phyloP scores from a whole-genome alignment of 305 asterid genomes.

The Fraxinus greggii region DNA sequence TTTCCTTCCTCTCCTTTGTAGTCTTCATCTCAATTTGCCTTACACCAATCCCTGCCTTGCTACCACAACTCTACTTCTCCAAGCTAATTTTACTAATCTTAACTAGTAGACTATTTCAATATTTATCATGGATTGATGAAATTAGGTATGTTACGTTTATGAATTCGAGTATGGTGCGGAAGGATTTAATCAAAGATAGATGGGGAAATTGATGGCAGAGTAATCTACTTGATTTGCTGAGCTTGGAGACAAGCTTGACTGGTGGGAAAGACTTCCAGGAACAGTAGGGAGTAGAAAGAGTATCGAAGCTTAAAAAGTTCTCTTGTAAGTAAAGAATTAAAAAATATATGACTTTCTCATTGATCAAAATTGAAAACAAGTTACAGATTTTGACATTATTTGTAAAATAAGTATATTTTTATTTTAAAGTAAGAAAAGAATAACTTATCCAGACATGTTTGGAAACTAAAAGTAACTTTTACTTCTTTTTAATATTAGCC shows the following conservation, averaged over 20 bases:
- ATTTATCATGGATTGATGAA: neutral
- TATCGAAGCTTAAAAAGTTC: neutral
- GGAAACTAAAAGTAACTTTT: neutral
- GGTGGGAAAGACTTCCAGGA: neutral
- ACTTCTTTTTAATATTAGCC: neutral
- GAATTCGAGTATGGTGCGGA: neutral
- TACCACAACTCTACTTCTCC: neutral
- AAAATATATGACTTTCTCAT: neutral
- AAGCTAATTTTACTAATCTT: neutral
- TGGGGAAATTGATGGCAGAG: neutral
- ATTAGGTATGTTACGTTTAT: neutral
- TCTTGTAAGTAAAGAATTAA: neutral
- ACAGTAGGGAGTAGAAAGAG: neutral
- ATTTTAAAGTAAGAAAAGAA: neutral
- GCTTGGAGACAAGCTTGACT: neutral
- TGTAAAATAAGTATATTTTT: neutral
- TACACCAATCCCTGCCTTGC: neutral
- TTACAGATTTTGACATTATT: neutral
- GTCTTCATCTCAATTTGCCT: neutral
- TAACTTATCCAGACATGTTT: neutral
- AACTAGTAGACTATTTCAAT: neutral
- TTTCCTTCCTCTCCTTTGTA: neutral
- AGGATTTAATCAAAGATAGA: neutral
- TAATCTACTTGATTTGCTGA: neutral
- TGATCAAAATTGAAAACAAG: neutral